Evolutionary conservation across 805 yeast species (phyloP).

Genomic region (Cyberlindnera mississippiensis): DNA sequence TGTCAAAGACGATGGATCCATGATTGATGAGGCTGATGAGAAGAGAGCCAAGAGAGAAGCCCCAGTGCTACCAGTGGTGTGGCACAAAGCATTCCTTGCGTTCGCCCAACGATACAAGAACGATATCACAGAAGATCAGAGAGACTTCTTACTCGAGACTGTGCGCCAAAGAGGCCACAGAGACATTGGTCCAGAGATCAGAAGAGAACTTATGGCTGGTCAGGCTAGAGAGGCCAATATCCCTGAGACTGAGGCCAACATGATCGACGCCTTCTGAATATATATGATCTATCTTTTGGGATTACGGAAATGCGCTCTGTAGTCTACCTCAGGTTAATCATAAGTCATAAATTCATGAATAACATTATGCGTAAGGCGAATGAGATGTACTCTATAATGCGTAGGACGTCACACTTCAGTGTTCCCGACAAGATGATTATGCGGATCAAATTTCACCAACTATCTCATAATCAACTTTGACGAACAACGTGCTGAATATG

Average conservation of each 20-base stretch:
- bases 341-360: not conserved
- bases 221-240: constrained; percentile 47
- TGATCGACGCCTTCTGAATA: constrained; percentile 29
- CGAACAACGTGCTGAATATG: constrained; percentile 52
- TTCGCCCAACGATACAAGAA: constrained; percentile 96
- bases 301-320: too few relatives aligned
- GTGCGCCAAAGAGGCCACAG: constrained; percentile 86
- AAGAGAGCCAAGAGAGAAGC: constrained; percentile 31
- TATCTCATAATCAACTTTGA: constrained; percentile 27
- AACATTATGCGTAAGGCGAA: too few relatives aligned
- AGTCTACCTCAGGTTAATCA: too few relatives aligned
- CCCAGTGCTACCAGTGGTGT: constrained; percentile 81
- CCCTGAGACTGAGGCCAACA: constrained; percentile 27
- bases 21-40: constrained; percentile 38
- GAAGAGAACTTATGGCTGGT: constrained; percentile 91
- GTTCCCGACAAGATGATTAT: too few relatives aligned
- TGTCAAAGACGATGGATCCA: constrained; percentile 37
- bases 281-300: not conserved
- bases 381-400: too few relatives aligned
- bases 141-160: constrained; percentile 89
- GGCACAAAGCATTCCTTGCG: constrained; percentile 95
- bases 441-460: not conserved
- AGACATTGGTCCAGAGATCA: constrained; percentile 87
- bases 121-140: constrained; percentile 97
- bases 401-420: too few relatives aligned